phyloP scores from a whole-genome alignment of 2,329 filamentous ascomycete species.

The Exserohilum turcica region DNA sequence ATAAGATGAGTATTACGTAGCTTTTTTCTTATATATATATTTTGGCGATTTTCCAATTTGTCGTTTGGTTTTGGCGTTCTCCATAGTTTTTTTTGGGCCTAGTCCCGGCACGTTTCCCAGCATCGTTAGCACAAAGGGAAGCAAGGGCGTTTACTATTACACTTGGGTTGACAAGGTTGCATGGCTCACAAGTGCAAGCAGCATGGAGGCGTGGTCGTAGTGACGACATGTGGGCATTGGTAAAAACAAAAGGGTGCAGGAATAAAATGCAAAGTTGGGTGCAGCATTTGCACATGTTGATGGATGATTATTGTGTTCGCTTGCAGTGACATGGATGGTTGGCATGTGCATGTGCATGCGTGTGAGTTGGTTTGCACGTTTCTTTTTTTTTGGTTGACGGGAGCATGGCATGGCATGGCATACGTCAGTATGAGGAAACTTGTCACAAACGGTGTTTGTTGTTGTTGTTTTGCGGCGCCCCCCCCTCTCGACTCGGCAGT shows the following conservation, averaged over 20 bases:
- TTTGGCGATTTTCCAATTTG: conserved; percentile 9
- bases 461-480: conserved; percentile 2
- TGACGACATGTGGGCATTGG: neutral
- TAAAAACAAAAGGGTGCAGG: conserved; percentile 2
- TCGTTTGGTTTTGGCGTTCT: conserved; percentile 20
- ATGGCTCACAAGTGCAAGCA: conserved; percentile 9
- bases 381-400: no score
- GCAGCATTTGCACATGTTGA: neutral
- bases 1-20: conserved; percentile 71
- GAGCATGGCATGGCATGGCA: no score
- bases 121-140: conserved; percentile 26
- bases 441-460: neutral
- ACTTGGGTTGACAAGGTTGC: conserved; percentile 5
- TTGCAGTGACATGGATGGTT: no score
- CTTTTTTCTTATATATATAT: neutral
- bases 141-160: conserved; percentile 23
- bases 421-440: neutral
- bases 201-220: conserved; percentile 4
- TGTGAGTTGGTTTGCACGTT: neutral
- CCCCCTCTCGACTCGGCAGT: conserved; percentile 11
- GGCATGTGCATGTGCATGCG: no score
- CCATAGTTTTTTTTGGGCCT: conserved; percentile 8
- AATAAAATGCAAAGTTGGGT: conserved; percentile 4
- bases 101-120: conserved; percentile 10
- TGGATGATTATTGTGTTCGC: neutral